A percentile compares a stretch with the other conserved stretches of the same genome.
Conservation (phyloP, 352 stramenopile species). For the Phytopythium litorale region DNA sequence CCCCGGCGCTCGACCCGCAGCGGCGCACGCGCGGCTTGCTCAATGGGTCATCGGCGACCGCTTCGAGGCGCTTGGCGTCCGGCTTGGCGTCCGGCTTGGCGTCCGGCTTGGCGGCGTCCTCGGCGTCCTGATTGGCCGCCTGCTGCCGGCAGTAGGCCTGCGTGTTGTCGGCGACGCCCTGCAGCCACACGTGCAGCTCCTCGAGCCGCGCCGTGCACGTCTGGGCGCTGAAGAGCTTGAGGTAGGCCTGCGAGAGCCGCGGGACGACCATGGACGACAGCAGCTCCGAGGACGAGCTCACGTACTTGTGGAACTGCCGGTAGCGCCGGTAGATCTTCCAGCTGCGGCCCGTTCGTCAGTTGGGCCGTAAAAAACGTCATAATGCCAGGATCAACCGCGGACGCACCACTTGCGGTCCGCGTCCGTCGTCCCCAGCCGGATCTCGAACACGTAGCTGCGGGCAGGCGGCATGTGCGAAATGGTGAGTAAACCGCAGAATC, state of each 20-base stretch:
- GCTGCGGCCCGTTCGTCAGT: constrained; percentile 11
- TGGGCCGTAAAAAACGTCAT: background rate
- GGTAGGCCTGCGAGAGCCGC: constrained; percentile 64
- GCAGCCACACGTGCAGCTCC: constrained; percentile 67
- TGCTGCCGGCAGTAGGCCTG: constrained; percentile 46
- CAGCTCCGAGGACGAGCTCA: constrained; percentile 55
- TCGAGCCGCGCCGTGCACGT: constrained; percentile 75
- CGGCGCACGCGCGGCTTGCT: constrained; percentile 13
- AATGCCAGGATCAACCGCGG: background rate
- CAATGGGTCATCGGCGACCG: constrained; percentile 1
- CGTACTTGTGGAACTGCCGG: constrained; percentile 77
- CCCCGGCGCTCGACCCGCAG: constrained; percentile 15
- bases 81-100: background rate
- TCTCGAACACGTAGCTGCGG: constrained; percentile 78
- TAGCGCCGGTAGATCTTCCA: constrained; percentile 88
- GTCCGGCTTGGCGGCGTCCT: constrained; percentile 1
- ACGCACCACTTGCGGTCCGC: constrained; percentile 40
- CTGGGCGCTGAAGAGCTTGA: constrained; percentile 80
- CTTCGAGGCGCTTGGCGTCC: no score
- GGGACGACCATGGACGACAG: constrained; percentile 55
- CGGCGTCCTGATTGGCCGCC: constrained; percentile 21
- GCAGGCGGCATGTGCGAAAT: background rate
- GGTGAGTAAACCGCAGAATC: background rate
- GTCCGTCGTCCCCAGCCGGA: constrained; percentile 29
- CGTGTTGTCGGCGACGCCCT: constrained; percentile 66